A percentile compares a stretch with the other conserved stretches of the same genome.
phyloP scores from a whole-genome alignment of 2,329 filamentous ascomycete species.

The Colletotrichum liaoningense region DNA sequence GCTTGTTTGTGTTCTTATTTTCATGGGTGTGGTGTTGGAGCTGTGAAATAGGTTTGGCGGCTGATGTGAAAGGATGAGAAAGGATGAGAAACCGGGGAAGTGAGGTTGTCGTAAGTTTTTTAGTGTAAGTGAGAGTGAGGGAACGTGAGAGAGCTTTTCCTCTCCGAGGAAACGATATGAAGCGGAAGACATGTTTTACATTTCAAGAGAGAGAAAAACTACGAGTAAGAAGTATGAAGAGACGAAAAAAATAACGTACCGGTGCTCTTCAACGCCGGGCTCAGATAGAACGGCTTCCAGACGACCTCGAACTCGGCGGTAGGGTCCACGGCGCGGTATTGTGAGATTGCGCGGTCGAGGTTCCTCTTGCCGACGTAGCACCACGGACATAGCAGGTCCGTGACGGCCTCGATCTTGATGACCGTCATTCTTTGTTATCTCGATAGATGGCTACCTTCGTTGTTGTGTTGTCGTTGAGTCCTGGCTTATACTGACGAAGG shows the following conservation, averaged over 20 bases:
- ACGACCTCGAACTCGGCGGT: conserved; percentile 57
- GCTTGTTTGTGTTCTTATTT: background rate
- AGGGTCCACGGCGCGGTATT: conserved; percentile 52
- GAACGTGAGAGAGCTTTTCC: no score
- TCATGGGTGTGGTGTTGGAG: background rate
- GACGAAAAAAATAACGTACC: conserved; percentile 35
- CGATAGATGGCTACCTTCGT: background rate
- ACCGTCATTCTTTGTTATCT: conserved; percentile 28
- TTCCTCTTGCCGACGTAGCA: conserved; percentile 62
- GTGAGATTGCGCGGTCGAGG: conserved; percentile 57
- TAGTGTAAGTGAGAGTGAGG: background rate
- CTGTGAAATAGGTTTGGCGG: background rate
- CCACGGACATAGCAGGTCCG: conserved; percentile 64
- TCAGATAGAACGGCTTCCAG: conserved; percentile 61
- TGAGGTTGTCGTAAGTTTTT: no score
- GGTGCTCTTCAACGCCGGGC: conserved; percentile 46
- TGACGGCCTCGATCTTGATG: conserved; percentile 59
- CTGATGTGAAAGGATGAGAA: background rate
- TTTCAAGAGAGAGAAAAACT: background rate
- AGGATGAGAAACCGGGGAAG: background rate
- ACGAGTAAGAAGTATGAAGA: background rate
- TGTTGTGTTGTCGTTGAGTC: background rate
- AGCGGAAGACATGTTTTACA: no score
- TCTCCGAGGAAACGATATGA: no score
- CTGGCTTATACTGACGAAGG: background rate